Evolutionary conservation across 441 rosid species (phyloP), one percentile per base, ranked within the genome.

Genomic region (Bruguiera hainesii): DNA sequence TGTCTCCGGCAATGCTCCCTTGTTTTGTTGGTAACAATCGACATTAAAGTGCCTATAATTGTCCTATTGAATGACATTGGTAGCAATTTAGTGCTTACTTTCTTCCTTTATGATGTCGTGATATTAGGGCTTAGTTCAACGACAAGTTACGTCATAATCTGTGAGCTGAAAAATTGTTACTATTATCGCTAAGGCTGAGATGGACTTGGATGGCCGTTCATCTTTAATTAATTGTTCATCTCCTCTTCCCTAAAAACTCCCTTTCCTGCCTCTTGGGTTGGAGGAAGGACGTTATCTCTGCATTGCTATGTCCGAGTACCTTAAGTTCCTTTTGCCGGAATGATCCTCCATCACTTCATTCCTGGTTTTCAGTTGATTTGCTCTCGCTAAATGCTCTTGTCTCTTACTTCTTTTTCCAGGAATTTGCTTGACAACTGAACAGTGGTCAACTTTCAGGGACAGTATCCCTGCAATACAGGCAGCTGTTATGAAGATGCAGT

Each of bases 401-500:
- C 42, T 30, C 60, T 56, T 8, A 39, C 67, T 49, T n/a, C 7
- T 46, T 23, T 61, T 65, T 62, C 68, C 76, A 91, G 97, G 93
- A 75, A 68, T 88, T 51, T 78, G 71, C 80, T 72, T 91, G 74
- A 33, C 85, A 30, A 56, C 69, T 53, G 88, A 85, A 29, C 86
- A 85, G 59, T 89, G 97, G 93, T 69, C 73, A 58, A 63, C 75
- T 46, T 70, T 89, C 60, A 88, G 79, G 79, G 76, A 66, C 64
- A 84, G 65, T 75, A 52, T 88, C 48, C 65, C 88, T 71, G 80
- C 86, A 19, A 83, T 86, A 68, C 87, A 90, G 61, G 91, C 79
- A 60, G 87, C 83, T 31, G 65, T 91, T 52, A 25, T 39, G 60
- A 79, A 83, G 68, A 67, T 84, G 83, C 78, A 86, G 69, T 74